These are phyloP conservation scores for Corrigiola litoralis DNA, from an alignment of 179 eudicot genomes.

Conservation along the genomic window DNA sequence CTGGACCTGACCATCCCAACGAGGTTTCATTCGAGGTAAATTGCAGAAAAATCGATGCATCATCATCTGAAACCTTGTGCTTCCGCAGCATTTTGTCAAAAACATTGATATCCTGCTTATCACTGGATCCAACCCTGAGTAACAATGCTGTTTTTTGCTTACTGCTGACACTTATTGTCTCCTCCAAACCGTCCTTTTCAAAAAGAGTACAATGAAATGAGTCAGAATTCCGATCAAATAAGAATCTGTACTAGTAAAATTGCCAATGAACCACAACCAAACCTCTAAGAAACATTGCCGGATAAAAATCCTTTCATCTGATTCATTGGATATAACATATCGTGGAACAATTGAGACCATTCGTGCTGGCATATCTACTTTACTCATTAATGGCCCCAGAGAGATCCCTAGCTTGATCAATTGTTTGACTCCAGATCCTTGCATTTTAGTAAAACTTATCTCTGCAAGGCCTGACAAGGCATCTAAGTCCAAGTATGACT, in stretches of 20 bases:
- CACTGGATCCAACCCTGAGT: constrained; percentile 40
- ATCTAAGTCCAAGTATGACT: constrained; percentile 75
- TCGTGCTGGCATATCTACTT: constrained; percentile 51
- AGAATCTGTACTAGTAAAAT: background rate
- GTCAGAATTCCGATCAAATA: background rate
- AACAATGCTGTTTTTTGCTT: constrained; percentile 60
- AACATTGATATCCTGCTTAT: constrained; percentile 41
- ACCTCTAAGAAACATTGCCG: constrained; percentile 86
- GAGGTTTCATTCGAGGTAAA: constrained; percentile 51
- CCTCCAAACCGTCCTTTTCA: constrained; percentile 61
- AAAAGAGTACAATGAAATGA: constrained; percentile 11
- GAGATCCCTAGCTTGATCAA: constrained; percentile 76
- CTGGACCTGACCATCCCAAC: constrained; percentile 95
- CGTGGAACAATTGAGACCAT: constrained; percentile 70
- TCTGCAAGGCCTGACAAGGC: constrained; percentile 85
- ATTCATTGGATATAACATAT: constrained; percentile 69
- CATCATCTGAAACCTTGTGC: constrained; percentile 67
- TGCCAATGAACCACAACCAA: constrained; percentile 13
- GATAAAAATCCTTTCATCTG: constrained; percentile 54
- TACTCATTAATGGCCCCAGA: constrained; percentile 49
- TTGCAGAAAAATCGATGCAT: constrained; percentile 57
- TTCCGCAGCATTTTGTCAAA: constrained; percentile 67
- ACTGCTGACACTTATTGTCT: constrained; percentile 47
- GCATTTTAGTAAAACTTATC: constrained; percentile 55
- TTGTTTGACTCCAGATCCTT: constrained; percentile 37